Evolutionary conservation across 2,329 filamentous ascomycete species (phyloP).

Genomic region (Pseudonectria foliicola): DNA sequence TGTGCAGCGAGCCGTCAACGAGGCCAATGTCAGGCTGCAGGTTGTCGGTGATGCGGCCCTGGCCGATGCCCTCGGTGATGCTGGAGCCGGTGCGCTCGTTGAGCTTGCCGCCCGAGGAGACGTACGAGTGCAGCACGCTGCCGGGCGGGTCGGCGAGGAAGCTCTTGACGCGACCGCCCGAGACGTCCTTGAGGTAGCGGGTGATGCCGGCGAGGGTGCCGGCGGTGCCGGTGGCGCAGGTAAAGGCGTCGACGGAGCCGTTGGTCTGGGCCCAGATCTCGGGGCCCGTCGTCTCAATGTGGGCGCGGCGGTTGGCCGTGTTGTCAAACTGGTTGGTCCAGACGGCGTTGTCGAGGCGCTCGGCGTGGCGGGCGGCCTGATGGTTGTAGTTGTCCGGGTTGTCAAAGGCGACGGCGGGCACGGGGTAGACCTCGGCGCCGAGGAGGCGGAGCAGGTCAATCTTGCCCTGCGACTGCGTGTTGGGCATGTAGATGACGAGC

Average conservation of each 20-base stretch:
- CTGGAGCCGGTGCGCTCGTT: slow-evolving; percentile 75
- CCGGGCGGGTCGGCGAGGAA: slow-evolving; percentile 93
- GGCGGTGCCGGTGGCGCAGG: slow-evolving; percentile 86
- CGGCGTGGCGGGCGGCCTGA: slow-evolving; percentile 86
- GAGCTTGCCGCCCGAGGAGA: slow-evolving; percentile 75
- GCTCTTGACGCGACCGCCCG: slow-evolving; percentile 69
- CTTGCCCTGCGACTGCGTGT: slow-evolving; percentile 97
- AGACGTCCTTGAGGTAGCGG: slow-evolving; percentile 78
- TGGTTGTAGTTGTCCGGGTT: slow-evolving; percentile 98
- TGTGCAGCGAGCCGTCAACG: slow-evolving; percentile 75
- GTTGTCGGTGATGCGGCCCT: slow-evolving; percentile 95
- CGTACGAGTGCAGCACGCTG: slow-evolving; percentile 86
- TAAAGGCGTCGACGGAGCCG: slow-evolving; percentile 87
- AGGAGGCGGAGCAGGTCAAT: slow-evolving; percentile 86
- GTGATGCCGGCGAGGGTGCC: slow-evolving; percentile 88
- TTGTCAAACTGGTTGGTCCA: slow-evolving; percentile 99
- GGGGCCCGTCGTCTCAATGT: slow-evolving; percentile 93
- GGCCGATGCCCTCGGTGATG: slow-evolving; percentile 97
- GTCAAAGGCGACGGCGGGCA: slow-evolving; percentile 91
- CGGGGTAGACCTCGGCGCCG: slow-evolving; percentile 91
- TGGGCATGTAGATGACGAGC: slow-evolving; percentile 98
- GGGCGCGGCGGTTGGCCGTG: slow-evolving; percentile 82
- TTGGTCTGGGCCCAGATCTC: slow-evolving; percentile 93
- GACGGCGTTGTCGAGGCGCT: slow-evolving; percentile 75
- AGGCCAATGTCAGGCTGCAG: slow-evolving; percentile 75